A percentile compares a stretch with the other conserved stretches of the same genome.
phyloP scores from a whole-genome alignment of 1,284 basidiomycete genomes.

The Termitomyces sp. region DNA sequence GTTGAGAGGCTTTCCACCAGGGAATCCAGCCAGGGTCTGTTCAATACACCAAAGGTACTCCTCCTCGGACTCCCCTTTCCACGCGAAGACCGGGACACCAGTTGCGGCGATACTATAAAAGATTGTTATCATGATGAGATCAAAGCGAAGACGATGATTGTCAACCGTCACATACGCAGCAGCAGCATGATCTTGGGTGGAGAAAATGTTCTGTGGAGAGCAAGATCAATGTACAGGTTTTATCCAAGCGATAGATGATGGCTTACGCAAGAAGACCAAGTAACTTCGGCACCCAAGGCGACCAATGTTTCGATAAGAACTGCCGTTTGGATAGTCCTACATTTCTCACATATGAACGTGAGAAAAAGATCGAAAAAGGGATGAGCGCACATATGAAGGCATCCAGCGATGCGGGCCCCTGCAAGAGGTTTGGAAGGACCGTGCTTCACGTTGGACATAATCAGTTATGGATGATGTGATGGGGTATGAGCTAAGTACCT shows the following conservation, averaged over 20 bases:
- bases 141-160: background rate
- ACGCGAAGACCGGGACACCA: conserved; percentile 97
- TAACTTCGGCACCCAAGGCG: conserved; percentile 93
- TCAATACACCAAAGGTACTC: conserved; percentile 99
- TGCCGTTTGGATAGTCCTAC: conserved; percentile 93
- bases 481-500: conserved; percentile 43
- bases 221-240: conserved; percentile 8
- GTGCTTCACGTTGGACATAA: conserved; percentile 50
- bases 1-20: conserved; percentile 81
- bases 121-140: conserved; percentile 6
- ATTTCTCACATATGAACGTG: conserved; percentile 1
- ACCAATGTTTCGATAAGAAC: conserved; percentile 96
- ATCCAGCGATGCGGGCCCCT: conserved; percentile 96
- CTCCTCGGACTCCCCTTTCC: conserved; percentile 99
- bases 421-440: conserved; percentile 81
- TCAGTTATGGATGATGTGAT: conserved; percentile 17
- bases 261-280: conserved; percentile 96
- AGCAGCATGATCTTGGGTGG: conserved; percentile 98
- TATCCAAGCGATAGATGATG: conserved; percentile 6
- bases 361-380: conserved; percentile 2
- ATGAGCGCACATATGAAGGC: conserved; percentile 82
- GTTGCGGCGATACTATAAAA: conserved; percentile 84
- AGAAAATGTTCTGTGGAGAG: conserved; percentile 88
- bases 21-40: conserved; percentile 86
- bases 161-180: conserved; percentile 71